Base-by-base conservation (phyloP, 2,329 filamentous ascomycete species). In the Colletotrichum filicis region DNA sequence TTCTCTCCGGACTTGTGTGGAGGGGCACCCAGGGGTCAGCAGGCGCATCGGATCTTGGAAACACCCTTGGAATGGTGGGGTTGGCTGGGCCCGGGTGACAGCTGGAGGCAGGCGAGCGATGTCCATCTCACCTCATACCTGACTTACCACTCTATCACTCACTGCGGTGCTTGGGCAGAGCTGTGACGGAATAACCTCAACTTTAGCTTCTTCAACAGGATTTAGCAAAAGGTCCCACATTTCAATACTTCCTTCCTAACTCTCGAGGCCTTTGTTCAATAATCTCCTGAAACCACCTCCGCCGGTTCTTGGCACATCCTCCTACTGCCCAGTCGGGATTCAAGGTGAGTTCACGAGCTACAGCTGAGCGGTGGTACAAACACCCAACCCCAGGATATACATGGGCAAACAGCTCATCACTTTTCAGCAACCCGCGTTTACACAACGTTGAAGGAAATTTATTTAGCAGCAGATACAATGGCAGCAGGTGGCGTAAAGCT, bases 1-100 rank as follows among this genome's bases (percentile, higher is more conserved):
- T n/a, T 28, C 5, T 11, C 26, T 60, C 19, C 19, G 28, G 66
- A 30, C 32, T 55, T 69, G 60, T 70, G 66, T 73, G 66, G 70
- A 70, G 66, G 61, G 49, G 55, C 49, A 57, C 28, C 28, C 64
- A 55, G 55, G 70, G 66, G 66, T 73, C 59, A 70, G 70, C 70
- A 63, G 70, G 46, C 60, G 66, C 59, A 42, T 73, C 70, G 55
- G 66, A 73, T 73, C 70, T 73, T 73, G 70, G 70, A 73, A 73
- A 70, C 66, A 61, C 60, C 55, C 60, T 61, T 69, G 70, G 70
- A 49, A 65, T 73, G 67, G 70, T 73, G 66, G 70, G 70, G 70
- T 70, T 57, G 60, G 30, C 60, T 55, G 46, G 55, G 55, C 16
- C 70, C 55, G 60, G 24, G 55, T 49, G 58, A 69, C 58, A 46